phyloP scores from a whole-genome alignment of 495 filamentous ascomycete species.

The Astrocystis sublimbata region DNA sequence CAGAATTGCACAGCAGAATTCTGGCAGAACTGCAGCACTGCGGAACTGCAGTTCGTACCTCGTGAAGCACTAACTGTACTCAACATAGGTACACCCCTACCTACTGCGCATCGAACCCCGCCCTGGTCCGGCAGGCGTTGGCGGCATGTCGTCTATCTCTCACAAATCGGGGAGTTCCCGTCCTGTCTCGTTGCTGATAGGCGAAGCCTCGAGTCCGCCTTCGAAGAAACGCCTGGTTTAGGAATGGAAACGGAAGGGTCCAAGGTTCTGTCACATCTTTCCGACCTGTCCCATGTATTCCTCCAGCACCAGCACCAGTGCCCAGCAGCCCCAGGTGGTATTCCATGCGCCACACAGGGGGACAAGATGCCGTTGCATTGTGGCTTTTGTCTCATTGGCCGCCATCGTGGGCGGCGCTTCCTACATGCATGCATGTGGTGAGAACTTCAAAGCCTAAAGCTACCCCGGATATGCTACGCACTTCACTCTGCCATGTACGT shows the following conservation, averaged over 20 bases:
- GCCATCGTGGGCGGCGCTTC: background rate
- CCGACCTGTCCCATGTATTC: background rate
- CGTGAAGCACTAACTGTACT: too few species aligned
- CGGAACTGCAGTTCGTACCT: too few species aligned
- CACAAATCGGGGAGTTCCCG: slow-evolving; percentile 6
- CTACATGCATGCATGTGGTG: slow-evolving; percentile 10
- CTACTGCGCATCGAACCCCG: too few species aligned
- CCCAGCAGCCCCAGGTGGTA: background rate
- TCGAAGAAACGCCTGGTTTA: background rate
- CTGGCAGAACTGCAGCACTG: too few species aligned
- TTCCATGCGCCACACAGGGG: slow-evolving; percentile 11
- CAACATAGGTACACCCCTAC: too few species aligned
- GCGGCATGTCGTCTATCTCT: background rate
- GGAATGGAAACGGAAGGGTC: too few species aligned
- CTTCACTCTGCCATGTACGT: background rate
- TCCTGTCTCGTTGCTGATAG: background rate
- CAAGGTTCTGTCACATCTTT: slow-evolving; percentile 12
- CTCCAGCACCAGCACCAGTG: too few species aligned
- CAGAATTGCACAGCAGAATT: too few species aligned
- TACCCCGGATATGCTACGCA: background rate
- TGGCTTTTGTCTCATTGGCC: slow-evolving; percentile 12
- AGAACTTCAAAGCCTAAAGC: slow-evolving; percentile 3
- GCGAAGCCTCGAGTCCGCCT: slow-evolving; percentile 8
- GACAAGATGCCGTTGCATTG: slow-evolving; percentile 8
- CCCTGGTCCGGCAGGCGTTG: background rate